Conservation (phyloP, 805 yeast genomes). For the Yueomyces sp. region DNA sequence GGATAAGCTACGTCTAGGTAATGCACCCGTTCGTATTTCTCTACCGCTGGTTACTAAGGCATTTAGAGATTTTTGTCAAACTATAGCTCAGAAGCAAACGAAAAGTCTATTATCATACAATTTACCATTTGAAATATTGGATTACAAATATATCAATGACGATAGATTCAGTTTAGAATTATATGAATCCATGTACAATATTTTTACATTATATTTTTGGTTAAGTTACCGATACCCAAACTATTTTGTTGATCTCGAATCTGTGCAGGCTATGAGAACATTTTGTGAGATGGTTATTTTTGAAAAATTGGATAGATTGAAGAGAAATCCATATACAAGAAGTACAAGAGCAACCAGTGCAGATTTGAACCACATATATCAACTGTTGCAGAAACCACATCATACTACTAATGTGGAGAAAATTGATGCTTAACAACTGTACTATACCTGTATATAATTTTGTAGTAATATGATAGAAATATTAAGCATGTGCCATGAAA, state of each 20-base stretch:
- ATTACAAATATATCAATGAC: constrained; percentile 12
- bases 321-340: constrained; percentile 18
- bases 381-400: too few species aligned
- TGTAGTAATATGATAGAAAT: too few species aligned
- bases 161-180: constrained; percentile 12
- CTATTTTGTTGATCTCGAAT: constrained; percentile 59
- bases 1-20: constrained; percentile 44
- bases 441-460: too few species aligned
- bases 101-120: constrained; percentile 42
- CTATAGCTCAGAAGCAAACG: constrained; percentile 42
- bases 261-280: constrained; percentile 56
- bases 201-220: constrained; percentile 68
- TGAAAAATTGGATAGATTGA: constrained; percentile 23
- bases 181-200: constrained; percentile 53
- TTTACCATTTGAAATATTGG: constrained; percentile 19
- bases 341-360: too few species aligned
- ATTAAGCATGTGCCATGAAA: too few species aligned
- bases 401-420: too few species aligned
- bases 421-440: too few species aligned
- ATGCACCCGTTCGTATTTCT: constrained; percentile 44
- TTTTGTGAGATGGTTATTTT: constrained; percentile 45
- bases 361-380: too few species aligned
- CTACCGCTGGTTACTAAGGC: constrained; percentile 28
- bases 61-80: constrained; percentile 33
- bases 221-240: constrained; percentile 77